These are phyloP conservation scores for Ganoderma leucocontextum DNA, from an alignment of 1,284 basidiomycete genomes.

Conservation along the genomic window DNA sequence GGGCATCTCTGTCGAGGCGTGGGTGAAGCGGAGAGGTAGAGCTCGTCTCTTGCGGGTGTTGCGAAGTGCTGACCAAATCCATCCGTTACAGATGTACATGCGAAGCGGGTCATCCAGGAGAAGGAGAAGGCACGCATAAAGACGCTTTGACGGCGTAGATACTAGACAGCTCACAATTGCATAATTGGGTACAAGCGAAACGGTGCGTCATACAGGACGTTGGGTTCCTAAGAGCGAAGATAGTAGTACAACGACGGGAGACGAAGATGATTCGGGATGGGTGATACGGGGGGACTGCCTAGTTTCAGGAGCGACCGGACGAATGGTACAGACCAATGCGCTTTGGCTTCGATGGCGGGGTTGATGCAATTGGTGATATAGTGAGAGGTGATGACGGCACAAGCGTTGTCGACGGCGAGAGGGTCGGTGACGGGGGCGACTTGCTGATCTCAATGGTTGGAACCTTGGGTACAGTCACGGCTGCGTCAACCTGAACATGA, in stretches of 20 bases:
- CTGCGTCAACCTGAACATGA: not conserved
- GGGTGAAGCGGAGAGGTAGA: constrained; percentile 84
- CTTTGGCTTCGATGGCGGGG: too few relatives aligned
- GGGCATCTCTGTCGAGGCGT: constrained; percentile 94
- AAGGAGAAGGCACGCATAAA: constrained; percentile 85
- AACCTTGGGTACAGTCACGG: too few relatives aligned
- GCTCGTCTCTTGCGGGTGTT: constrained; percentile 2
- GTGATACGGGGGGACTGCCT: too few relatives aligned
- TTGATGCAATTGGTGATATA: too few relatives aligned
- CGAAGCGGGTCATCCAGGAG: constrained; percentile 80
- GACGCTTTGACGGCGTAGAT: constrained; percentile 55
- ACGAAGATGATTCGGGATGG: too few relatives aligned
- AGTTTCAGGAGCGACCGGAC: not conserved
- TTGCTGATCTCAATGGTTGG: too few relatives aligned
- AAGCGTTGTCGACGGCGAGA: too few relatives aligned
- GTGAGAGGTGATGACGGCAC: too few relatives aligned
- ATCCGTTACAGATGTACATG: constrained; percentile 67
- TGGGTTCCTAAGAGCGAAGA: too few relatives aligned
- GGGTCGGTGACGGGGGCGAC: too few relatives aligned
- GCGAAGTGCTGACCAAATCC: constrained; percentile 11
- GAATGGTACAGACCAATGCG: not conserved
- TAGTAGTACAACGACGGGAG: too few relatives aligned
- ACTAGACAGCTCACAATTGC: not conserved
- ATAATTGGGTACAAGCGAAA: not conserved
- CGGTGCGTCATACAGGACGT: not conserved